Conservation (phyloP, 495 filamentous ascomycete species). For the Diplogelasinospora grovesii region DNA sequence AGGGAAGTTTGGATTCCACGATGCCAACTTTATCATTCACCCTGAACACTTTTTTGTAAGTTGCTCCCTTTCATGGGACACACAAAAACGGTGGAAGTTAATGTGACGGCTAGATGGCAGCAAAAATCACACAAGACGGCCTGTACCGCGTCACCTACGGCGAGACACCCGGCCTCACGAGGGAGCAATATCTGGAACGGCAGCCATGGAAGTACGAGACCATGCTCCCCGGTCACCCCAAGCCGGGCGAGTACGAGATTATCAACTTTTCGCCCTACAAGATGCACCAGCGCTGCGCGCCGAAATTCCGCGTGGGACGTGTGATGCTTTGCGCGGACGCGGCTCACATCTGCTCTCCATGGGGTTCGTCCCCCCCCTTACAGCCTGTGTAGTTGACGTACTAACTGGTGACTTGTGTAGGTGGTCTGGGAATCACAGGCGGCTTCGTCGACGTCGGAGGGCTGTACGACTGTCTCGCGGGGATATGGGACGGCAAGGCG, state of each 20-base stretch:
- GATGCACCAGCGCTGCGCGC: constrained; percentile 56
- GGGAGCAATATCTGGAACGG: constrained; percentile 46
- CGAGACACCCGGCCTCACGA: constrained; percentile 43
- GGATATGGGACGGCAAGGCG: constrained; percentile 47
- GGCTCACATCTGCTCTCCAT: constrained; percentile 51
- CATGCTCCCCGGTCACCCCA: constrained; percentile 53
- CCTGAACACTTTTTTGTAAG: constrained; percentile 48
- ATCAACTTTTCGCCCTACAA: constrained; percentile 51
- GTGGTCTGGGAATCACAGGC: constrained; percentile 55
- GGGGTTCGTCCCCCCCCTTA: too few relatives aligned
- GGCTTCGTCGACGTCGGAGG: constrained; percentile 55
- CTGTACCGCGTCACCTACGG: constrained; percentile 57
- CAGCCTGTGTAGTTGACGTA: too few relatives aligned
- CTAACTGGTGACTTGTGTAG: too few relatives aligned
- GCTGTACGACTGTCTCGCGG: constrained; percentile 51
- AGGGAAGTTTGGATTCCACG: constrained; percentile 43
- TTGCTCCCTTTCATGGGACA: background rate
- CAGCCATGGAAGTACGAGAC: constrained; percentile 48
- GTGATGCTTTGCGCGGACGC: constrained; percentile 56
- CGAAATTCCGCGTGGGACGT: constrained; percentile 48
- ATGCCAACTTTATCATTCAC: constrained; percentile 54
- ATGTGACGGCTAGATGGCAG: constrained; percentile 42
- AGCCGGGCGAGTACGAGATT: constrained; percentile 50
- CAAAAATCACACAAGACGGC: constrained; percentile 49
- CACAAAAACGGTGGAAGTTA: background rate